Base-by-base conservation (phyloP, 371 early-diverging fungal species). In the Sanchytrium tribonematis region DNA sequence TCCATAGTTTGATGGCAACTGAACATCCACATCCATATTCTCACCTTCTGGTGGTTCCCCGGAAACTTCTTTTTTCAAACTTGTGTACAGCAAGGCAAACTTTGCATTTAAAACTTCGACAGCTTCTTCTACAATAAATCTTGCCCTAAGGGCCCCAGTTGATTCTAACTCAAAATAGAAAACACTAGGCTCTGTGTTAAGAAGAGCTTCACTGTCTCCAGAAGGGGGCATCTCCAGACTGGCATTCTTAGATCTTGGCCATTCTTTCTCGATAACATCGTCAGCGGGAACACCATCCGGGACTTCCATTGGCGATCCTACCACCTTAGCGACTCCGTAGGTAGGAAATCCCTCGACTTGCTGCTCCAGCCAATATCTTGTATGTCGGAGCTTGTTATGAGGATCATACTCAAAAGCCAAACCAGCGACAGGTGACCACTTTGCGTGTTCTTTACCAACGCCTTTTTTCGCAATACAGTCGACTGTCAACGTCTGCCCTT, bases 391-490 rank as follows among this genome's bases (percentile, higher is more conserved):
- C 71, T 84, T 85, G 79, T 99, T 99, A 76, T 93, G 85, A 67
- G 91, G 92, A 75, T 99, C 99, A 74, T 98, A 98, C 74, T 93
- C 94, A 77, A 94, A 97, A 0, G 87, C 83, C 1, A 97, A 86
- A 17, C 87, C 95, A 71, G 88, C 82, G 30, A 90, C 89, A 30
- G 98, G 97, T 70, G 88, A 88, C 97, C 97, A 98, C 75, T 99
- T 99, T 29, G 98, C 89, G 78, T 98, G 98, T 71, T 91, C 93
- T 76, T 97, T 95, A 28, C 88, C 93, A 29, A 87, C 90, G 29
- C 98, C 98, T 81, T 86, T 79, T 28, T 78, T 78, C n/a, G 82
- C 85, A 66, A 82, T 75, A 72, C 75, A 74, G 73, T 85, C 86
- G 30, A 97, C 75, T 69, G 87, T 85, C 66, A 99, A 69, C 73